Percentiles rank a stretch among this genome's conserved stretches.
Evolutionary conservation across 1,139 yeast genomes (phyloP).

Genomic region (Arxiozyma bovina): DNA sequence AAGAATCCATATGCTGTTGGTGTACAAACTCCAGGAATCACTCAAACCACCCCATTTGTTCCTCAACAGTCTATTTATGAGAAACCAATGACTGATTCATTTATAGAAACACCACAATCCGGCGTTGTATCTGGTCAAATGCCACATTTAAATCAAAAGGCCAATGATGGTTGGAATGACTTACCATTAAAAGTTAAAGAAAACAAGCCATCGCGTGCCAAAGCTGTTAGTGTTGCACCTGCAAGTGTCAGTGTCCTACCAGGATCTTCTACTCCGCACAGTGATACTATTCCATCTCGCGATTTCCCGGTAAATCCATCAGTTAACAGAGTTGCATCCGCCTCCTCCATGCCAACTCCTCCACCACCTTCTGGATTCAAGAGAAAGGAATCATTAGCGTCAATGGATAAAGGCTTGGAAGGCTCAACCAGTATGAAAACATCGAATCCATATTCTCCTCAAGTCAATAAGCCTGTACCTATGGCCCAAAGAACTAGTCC

Average conservation of each 20-base stretch:
- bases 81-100: constrained; percentile 9
- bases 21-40: constrained; percentile 8
- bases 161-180: constrained; percentile 91
- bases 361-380: constrained; percentile 17
- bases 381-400: constrained; percentile 1
- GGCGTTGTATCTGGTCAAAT: constrained; percentile 28
- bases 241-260: constrained; percentile 12
- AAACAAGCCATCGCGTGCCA: constrained; percentile 41
- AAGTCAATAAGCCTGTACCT: constrained; percentile 37
- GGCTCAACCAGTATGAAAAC: constrained; percentile 11
- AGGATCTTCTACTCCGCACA: constrained; percentile 6
- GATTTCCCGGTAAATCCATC: constrained; percentile 14
- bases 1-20: constrained; percentile 32
- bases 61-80: constrained; percentile 9
- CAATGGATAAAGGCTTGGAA: not conserved
- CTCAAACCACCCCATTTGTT: not conserved
- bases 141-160: constrained; percentile 39
- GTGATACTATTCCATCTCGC: constrained; percentile 1
- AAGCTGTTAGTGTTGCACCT: constrained; percentile 30
- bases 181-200: constrained; percentile 61
- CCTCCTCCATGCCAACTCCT: constrained; percentile 17
- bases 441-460: constrained; percentile 32
- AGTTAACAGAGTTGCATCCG: constrained; percentile 18
- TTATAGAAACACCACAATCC: constrained; percentile 13
- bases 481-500: constrained; percentile 14